Conservation (phyloP, 176 grass and related monocot species). For the Saccharum officinarum region DNA sequence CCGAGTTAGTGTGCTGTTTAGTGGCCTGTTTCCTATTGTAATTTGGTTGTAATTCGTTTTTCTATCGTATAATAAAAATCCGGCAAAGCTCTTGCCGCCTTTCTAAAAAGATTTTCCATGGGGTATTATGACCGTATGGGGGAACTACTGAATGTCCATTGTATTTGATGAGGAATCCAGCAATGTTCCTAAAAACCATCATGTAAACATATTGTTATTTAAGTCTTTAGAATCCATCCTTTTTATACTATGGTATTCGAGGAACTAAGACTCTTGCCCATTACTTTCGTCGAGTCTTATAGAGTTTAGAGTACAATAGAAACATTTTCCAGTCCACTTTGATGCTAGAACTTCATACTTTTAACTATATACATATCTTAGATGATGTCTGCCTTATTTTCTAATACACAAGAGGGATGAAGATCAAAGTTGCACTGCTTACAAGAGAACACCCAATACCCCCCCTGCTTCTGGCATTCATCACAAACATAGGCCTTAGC, state of each 20-base stretch:
- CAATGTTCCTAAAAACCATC: not conserved
- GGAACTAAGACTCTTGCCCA: not conserved
- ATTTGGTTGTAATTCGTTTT: no score
- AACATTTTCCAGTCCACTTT: not conserved
- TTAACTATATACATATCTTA: not conserved
- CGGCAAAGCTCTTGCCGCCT: no score
- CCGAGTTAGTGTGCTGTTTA: no score
- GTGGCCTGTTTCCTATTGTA: no score
- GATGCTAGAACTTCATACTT: not conserved
- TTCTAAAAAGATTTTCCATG: not conserved
- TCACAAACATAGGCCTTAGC: constrained; percentile 55
- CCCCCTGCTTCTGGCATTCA: constrained; percentile 34
- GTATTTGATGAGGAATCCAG: not conserved
- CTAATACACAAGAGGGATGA: constrained; percentile 45
- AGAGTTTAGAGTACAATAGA: not conserved
- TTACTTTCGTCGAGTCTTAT: not conserved
- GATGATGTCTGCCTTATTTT: not conserved
- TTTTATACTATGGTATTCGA: not conserved
- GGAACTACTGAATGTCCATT: not conserved
- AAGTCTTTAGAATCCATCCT: not conserved
- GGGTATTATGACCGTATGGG: not conserved
- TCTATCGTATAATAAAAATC: no score
- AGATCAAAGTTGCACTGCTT: constrained; percentile 56
- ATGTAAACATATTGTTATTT: not conserved
- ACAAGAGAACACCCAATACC: constrained; percentile 59